Percentiles rank a stretch among this genome's conserved stretches.
Conservation (phyloP, 176 grass and related monocot genomes). For the Canna indica region DNA sequence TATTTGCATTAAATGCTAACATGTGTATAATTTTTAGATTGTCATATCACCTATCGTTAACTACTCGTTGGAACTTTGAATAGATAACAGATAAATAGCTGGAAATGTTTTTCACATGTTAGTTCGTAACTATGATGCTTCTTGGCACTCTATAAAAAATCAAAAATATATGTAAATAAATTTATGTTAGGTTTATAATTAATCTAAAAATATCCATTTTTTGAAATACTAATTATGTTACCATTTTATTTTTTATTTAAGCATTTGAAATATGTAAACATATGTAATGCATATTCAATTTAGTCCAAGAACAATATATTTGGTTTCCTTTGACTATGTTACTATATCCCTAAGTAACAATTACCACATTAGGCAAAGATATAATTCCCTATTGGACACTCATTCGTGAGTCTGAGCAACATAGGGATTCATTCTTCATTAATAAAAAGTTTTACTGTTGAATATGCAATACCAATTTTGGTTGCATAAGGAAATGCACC, state of each 20-base stretch:
- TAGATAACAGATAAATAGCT: neutral
- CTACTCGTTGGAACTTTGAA: neutral
- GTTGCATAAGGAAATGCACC: too few relatives aligned
- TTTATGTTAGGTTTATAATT: too few relatives aligned
- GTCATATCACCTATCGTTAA: neutral
- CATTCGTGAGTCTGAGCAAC: too few relatives aligned
- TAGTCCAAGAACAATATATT: neutral
- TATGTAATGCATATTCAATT: neutral
- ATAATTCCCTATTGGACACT: neutral
- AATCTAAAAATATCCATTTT: neutral
- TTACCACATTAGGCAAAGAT: neutral
- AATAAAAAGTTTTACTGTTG: too few relatives aligned
- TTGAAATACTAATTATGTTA: neutral
- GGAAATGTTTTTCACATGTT: too few relatives aligned
- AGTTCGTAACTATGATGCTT: too few relatives aligned
- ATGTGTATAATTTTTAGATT: neutral
- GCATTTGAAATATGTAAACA: neutral
- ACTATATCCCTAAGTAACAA: neutral
- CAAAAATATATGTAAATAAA: too few relatives aligned
- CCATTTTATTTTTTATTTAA: neutral
- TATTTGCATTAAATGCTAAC: neutral
- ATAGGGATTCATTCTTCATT: too few relatives aligned
- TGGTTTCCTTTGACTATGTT: neutral
- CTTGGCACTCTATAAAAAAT: too few relatives aligned
- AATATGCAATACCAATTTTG: too few relatives aligned